A percentile compares a stretch with the other conserved stretches of the same genome.
These are phyloP conservation scores for Mikania micrantha DNA, from an alignment of 129 eudicot genomes.

Conservation along the genomic window DNA sequence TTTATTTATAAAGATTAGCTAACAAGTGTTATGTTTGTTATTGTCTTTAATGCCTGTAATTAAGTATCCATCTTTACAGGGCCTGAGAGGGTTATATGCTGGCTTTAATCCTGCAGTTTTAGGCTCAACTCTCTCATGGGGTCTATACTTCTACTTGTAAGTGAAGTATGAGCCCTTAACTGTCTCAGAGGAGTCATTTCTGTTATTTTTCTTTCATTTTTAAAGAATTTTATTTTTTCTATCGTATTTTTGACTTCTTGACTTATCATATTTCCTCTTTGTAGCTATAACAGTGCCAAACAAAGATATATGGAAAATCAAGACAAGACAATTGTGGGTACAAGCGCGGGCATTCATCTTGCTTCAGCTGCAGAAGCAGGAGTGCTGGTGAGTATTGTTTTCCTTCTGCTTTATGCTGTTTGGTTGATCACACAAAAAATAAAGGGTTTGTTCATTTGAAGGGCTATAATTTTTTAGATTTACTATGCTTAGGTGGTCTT, in stretches of 20 bases:
- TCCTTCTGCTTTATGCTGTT: not conserved
- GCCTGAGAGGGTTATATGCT: constrained; percentile 84
- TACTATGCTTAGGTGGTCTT: not conserved
- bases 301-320: constrained; percentile 60
- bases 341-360: constrained; percentile 75
- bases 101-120: constrained; percentile 93
- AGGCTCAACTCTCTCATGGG: constrained; percentile 98
- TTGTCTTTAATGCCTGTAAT: not conserved
- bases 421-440: not conserved
- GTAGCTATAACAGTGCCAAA: constrained; percentile 90
- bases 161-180: constrained; percentile 14
- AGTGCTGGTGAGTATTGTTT: constrained; percentile 61
- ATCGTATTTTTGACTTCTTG: not conserved
- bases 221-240: not conserved
- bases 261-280: not conserved
- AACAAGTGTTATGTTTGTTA: constrained; percentile 8
- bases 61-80: constrained; percentile 41
- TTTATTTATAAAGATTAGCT: too few relatives aligned
- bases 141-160: constrained; percentile 91
- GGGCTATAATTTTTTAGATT: not conserved
- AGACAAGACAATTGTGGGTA: too few relatives aligned
- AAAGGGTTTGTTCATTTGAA: not conserved
- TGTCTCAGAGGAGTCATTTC: not conserved
- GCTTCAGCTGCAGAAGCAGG: constrained; percentile 99
- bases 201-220: not conserved